Evolutionary conservation across 2,329 filamentous ascomycete species (phyloP).

Genomic region (Pezizomycotina sp.): DNA sequence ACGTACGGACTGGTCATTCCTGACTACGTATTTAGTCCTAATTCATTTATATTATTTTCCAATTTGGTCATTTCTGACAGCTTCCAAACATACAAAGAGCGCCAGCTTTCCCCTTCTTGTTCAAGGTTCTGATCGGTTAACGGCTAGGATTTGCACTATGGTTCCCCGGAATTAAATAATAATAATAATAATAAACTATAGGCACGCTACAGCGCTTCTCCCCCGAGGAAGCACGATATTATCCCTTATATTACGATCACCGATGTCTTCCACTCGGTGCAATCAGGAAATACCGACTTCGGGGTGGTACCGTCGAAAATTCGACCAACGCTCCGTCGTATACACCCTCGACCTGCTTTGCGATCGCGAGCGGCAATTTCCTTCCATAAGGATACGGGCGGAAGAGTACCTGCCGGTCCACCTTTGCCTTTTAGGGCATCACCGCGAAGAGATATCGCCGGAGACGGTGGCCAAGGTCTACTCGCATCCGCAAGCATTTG

Average conservation of each 20-base stretch:
- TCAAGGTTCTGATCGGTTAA: no score
- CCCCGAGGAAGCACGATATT: constrained; percentile 8
- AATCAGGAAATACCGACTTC: constrained; percentile 44
- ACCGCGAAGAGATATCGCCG: constrained; percentile 33
- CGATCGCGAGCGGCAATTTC: constrained; percentile 48
- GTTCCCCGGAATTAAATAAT: no score
- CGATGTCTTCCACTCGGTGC: constrained; percentile 70
- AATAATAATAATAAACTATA: no score
- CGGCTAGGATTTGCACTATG: no score
- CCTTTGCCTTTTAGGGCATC: constrained; percentile 61
- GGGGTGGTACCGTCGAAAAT: constrained; percentile 91
- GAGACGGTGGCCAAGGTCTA: constrained; percentile 55
- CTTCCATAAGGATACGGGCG: constrained; percentile 56
- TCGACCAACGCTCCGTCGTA: constrained; percentile 80
- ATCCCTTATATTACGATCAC: constrained; percentile 9
- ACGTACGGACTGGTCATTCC: no score
- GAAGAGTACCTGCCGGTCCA: constrained; percentile 78
- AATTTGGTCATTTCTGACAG: no score
- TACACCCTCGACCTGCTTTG: constrained; percentile 80
- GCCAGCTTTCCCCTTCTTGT: no score
- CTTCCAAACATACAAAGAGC: no score
- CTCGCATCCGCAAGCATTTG: constrained; percentile 89
- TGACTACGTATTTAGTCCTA: no score
- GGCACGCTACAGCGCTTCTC: constrained; percentile 29
- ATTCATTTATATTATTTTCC: no score